Base-by-base conservation (phyloP, 1,284 basidiomycete genomes). In the Ceratobasidium theobromae region DNA sequence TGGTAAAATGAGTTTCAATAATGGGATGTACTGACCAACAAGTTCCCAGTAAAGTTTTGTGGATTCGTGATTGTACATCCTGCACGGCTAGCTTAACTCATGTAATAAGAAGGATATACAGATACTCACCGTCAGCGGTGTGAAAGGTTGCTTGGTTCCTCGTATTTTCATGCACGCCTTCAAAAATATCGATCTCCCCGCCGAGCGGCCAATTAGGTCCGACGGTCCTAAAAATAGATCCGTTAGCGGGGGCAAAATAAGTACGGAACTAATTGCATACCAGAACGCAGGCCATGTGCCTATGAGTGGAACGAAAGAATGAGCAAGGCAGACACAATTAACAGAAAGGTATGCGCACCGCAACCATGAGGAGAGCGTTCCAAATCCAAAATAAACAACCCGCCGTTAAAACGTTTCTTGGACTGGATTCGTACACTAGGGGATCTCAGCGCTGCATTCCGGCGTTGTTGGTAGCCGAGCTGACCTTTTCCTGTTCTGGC, bases 321-420 rank as follows among this genome's bases (percentile, higher is more conserved):
- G 32, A 53, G 66, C 23, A 12, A 43, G 38, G 25, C 18, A 16
- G 28, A 12, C 14, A 16, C n/a, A n/a, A n/a, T 11, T 16, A 43
- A 43, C 6, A 14, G 30, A 38, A 25, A 33, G 38, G 16, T 28
- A 2, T 32, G 67, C 80, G 49, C 73, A 87, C 86, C 86, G 73
- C 87, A 89, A 43, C 87, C 87, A 84, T 85, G 88, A 6, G 87
- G 87, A 2, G 85, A 85, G 70, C 76, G 79, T 65, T 86, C 84
- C 38, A 87, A 74, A 72, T 89, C 87, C 2, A 89, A 77, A 67
- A 89, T 83, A 72, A 89, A 88, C 4, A 89, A 75, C 12, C 87
- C 87, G 4, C 82, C 84, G 66, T 84, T 86, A 73, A 87, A 74
- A 0, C 53, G 38, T 51, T 71, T 73, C 60, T 70, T 66, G 9